These are phyloP conservation scores for Rhytidhysteron rufulum DNA, from an alignment of 2,329 filamentous ascomycete genomes.

Conservation along the genomic window DNA sequence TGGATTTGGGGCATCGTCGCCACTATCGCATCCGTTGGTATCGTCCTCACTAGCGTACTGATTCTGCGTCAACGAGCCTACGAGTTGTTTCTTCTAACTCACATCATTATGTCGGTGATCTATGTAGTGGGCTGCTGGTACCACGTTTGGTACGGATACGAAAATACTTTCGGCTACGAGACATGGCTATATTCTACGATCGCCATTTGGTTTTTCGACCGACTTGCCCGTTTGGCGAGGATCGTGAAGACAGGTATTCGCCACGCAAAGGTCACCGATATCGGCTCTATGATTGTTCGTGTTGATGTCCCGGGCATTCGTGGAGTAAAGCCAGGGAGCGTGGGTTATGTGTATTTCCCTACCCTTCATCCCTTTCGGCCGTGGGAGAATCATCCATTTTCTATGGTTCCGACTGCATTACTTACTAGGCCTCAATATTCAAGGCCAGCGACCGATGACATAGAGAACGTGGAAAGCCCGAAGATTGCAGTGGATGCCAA, in stretches of 20 bases:
- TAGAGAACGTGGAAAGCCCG: background rate
- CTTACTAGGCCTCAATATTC: background rate
- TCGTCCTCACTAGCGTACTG: conserved; percentile 32
- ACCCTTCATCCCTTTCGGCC: conserved; percentile 31
- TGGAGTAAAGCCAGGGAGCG: conserved; percentile 38
- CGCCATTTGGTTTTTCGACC: conserved; percentile 47
- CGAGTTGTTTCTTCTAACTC: conserved; percentile 32
- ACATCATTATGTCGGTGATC: conserved; percentile 30
- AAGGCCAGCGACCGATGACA: background rate
- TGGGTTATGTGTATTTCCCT: conserved; percentile 51
- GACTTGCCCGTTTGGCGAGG: conserved; percentile 38
- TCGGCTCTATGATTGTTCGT: conserved; percentile 28
- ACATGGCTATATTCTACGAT: conserved; percentile 44
- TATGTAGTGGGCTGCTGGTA: conserved; percentile 32
- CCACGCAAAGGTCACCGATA: conserved; percentile 34
- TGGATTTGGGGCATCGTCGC: conserved; percentile 40
- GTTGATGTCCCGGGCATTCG: conserved; percentile 42
- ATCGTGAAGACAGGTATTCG: conserved; percentile 37
- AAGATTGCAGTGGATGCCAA: background rate
- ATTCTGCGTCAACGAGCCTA: conserved; percentile 24
- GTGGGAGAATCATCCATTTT: conserved; percentile 58
- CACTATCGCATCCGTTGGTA: conserved; percentile 21
- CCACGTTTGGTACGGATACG: conserved; percentile 30
- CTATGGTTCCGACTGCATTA: conserved; percentile 25
- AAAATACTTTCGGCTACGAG: conserved; percentile 38